These are phyloP conservation scores for Neophaeococcomyces mojaviensis DNA, from an alignment of 2,329 filamentous ascomycete genomes.

Conservation along the genomic window DNA sequence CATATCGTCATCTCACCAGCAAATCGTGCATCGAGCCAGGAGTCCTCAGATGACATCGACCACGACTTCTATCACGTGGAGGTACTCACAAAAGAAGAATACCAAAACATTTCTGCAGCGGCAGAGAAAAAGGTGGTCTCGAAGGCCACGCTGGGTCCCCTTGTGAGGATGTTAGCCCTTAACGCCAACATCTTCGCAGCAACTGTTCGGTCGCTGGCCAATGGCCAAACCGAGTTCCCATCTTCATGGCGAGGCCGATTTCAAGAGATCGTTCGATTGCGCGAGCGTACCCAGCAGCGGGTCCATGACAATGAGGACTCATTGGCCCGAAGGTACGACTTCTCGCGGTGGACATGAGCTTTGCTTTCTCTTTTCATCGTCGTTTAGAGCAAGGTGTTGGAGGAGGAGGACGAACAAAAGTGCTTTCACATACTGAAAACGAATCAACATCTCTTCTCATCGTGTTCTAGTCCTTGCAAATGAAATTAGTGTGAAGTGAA, in stretches of 20 bases:
- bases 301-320: slow-evolving; percentile 8
- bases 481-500: no score
- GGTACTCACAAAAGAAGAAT: slow-evolving; percentile 77
- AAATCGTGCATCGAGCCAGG: slow-evolving; percentile 32
- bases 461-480: neutral
- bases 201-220: slow-evolving; percentile 61
- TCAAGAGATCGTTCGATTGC: slow-evolving; percentile 72
- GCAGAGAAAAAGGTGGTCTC: slow-evolving; percentile 84
- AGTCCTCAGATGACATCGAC: slow-evolving; percentile 17
- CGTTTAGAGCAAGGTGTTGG: slow-evolving; percentile 3
- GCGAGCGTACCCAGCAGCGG: slow-evolving; percentile 45
- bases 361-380: neutral
- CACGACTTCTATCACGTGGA: slow-evolving; percentile 75
- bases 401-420: slow-evolving; percentile 4
- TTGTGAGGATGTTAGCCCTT: slow-evolving; percentile 80
- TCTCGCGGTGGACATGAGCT: slow-evolving; percentile 2
- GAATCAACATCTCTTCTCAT: neutral
- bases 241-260: slow-evolving; percentile 86
- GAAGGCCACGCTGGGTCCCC: slow-evolving; percentile 69
- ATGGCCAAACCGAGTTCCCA: slow-evolving; percentile 66
- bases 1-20: slow-evolving; percentile 94
- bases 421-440: neutral
- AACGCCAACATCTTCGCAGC: slow-evolving; percentile 90
- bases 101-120: slow-evolving; percentile 85
- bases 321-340: slow-evolving; percentile 4